A percentile compares a stretch with the other conserved stretches of the same genome.
phyloP scores from a whole-genome alignment of 441 rosid genomes.

The Gossypium lobatum region DNA sequence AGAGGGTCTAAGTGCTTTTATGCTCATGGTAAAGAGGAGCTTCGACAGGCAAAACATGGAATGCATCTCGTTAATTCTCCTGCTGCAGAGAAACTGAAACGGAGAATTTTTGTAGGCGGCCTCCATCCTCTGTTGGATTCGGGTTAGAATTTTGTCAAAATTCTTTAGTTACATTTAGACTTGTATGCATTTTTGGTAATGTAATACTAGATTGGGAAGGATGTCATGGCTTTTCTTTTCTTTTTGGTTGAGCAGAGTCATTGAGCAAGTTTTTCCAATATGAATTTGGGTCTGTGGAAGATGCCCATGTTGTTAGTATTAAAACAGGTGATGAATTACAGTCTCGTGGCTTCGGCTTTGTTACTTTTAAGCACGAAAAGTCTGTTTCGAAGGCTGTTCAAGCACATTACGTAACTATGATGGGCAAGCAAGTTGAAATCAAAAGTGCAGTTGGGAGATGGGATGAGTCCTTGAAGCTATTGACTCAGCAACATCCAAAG shows the following conservation, averaged over 20 bases:
- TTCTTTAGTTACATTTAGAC: conserved; percentile 5
- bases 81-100: conserved; percentile 16
- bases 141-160: conserved; percentile 29
- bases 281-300: conserved; percentile 50
- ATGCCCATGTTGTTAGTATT: conserved; percentile 33
- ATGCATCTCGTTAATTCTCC: conserved; percentile 19
- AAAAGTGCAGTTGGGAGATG: conserved; percentile 37
- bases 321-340: conserved; percentile 26
- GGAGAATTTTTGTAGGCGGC: conserved; percentile 56
- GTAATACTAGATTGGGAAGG: background rate
- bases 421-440: conserved; percentile 58
- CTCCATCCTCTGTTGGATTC: conserved; percentile 47
- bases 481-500: conserved; percentile 17
- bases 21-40: conserved; percentile 41
- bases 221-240: conserved; percentile 2
- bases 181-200: background rate
- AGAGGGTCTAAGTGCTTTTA: conserved; percentile 48
- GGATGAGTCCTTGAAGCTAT: conserved; percentile 22
- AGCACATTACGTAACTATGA: conserved; percentile 34
- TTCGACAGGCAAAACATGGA: conserved; percentile 25
- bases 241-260: conserved; percentile 31
- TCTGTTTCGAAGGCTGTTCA: conserved; percentile 50
- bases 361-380: conserved; percentile 45
- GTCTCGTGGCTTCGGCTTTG: conserved; percentile 60
- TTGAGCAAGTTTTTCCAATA: conserved; percentile 31